Evolutionary conservation across 768 basidiomycete species (phyloP).

Genomic region (Omphalotus guepiniiformis): DNA sequence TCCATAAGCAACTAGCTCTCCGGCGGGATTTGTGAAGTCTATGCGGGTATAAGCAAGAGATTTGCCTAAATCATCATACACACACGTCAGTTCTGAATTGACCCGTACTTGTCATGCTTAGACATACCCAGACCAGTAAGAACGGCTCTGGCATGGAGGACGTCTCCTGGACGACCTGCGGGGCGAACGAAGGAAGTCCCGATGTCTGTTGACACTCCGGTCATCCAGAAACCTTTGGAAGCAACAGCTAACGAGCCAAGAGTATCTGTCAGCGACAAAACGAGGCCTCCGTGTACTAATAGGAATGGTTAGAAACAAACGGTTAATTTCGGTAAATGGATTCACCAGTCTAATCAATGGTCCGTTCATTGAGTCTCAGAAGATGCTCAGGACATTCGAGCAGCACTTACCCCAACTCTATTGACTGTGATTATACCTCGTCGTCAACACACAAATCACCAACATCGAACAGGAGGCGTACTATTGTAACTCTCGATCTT

Average conservation of each 20-base stretch:
- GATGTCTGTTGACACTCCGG: constrained; percentile 83
- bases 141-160: constrained; percentile 57
- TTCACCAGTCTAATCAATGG: neutral
- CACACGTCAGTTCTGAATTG: neutral
- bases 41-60: constrained; percentile 78
- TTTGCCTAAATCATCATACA: constrained; percentile 64
- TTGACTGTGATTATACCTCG: constrained; percentile 52
- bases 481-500: constrained; percentile 74
- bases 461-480: constrained; percentile 28
- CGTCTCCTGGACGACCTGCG: constrained; percentile 67
- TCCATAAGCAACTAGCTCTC: constrained; percentile 77
- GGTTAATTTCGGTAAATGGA: constrained; percentile 28
- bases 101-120: neutral
- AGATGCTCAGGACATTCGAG: constrained; percentile 1
- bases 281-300: constrained; percentile 73
- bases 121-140: constrained; percentile 65
- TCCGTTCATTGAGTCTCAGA: neutral
- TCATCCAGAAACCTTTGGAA: constrained; percentile 80
- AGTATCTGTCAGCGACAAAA: constrained; percentile 80
- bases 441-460: constrained; percentile 6
- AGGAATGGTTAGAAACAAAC: neutral
- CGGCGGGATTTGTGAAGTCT: constrained; percentile 63
- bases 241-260: constrained; percentile 83
- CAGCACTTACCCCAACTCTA: constrained; percentile 63
- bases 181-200: constrained; percentile 75